Evolutionary conservation across 1,284 basidiomycete genomes (phyloP), one percentile per base, ranked within the genome.

Genomic region (Rhodofomes roseus): DNA sequence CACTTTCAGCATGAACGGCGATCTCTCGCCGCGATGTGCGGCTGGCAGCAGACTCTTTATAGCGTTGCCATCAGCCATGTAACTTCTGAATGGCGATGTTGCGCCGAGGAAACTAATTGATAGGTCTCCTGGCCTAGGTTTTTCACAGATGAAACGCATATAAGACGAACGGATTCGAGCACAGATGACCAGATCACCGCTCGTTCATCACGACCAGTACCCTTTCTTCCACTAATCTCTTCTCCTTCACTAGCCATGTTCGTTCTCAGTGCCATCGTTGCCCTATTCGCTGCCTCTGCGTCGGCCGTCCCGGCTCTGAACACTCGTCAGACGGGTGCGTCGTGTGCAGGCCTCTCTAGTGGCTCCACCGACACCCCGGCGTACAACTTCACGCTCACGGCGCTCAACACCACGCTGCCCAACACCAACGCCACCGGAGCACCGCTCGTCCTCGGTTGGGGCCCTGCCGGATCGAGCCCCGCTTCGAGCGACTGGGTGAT

Each of bases 361-460:
- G 58, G 50, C 20, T 39, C 37, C 23, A 46, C 55, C 14, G 59
- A 50, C 36, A 37, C 29, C 29, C n/a, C 57, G 31, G n/a, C 44
- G 40, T 46, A 57, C 48, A 62, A 60, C 60, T 54, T 64, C 60
- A 54, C 55, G 40, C 48, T 65, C 50, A 56, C 62, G 14, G 63
- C 60, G 14, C 20, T 37, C 31, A 57, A 57, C n/a, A 48, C 22
- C 27, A 57, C 60, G 25, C 46, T 48, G 0, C 50, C 55, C 22
- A 60, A 60, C 37, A 27, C 58, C 8, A 58, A 60, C 53, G 36
- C 16, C 51, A 58, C 56, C 16, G 61, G 61, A 4, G 56, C 50
- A 8, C 58, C 63, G 4, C 58, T 62, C 18, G 58, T 62, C 29
- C 53, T 60, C 27, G 60, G 36, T 4, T 48, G 29, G 27, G 57